Percentiles rank a stretch among this genome's conserved stretches.
Conservation (phyloP, 192 early-diverging fungal species). For the Thamnidium elegans region DNA sequence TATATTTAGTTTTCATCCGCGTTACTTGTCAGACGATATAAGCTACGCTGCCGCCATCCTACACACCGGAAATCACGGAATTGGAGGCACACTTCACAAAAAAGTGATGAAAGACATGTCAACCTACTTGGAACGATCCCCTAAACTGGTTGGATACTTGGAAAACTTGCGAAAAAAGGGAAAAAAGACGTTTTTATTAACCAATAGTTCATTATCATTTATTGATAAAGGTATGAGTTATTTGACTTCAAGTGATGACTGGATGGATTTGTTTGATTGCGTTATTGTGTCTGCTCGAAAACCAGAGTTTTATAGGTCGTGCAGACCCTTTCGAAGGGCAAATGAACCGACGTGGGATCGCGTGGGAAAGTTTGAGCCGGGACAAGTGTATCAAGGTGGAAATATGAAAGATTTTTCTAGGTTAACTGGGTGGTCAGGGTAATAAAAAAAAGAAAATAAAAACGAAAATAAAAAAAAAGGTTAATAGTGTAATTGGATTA, state of each 20-base stretch:
- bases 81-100: constrained; percentile 50
- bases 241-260: constrained; percentile 44
- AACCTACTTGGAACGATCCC: constrained; percentile 45
- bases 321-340: constrained; percentile 57
- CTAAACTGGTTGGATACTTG: constrained; percentile 50
- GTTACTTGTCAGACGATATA: constrained; percentile 61
- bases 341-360: constrained; percentile 46
- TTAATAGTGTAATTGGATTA: too few species aligned
- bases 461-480: neutral
- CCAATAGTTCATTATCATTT: constrained; percentile 58
- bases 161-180: constrained; percentile 42
- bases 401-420: constrained; percentile 52
- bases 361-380: constrained; percentile 51
- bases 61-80: constrained; percentile 44
- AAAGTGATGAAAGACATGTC: constrained; percentile 45
- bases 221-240: constrained; percentile 45
- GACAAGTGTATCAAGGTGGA: constrained; percentile 61
- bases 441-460: too few species aligned
- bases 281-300: constrained; percentile 58
- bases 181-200: constrained; percentile 57
- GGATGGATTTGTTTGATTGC: constrained; percentile 62
- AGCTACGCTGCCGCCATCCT: constrained; percentile 49
- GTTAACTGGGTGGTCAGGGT: constrained; percentile 53
- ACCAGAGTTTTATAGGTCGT: constrained; percentile 56
- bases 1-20: constrained; percentile 50